phyloP scores from a whole-genome alignment of 495 filamentous ascomycete species.

The Daldinia caldariorum region DNA sequence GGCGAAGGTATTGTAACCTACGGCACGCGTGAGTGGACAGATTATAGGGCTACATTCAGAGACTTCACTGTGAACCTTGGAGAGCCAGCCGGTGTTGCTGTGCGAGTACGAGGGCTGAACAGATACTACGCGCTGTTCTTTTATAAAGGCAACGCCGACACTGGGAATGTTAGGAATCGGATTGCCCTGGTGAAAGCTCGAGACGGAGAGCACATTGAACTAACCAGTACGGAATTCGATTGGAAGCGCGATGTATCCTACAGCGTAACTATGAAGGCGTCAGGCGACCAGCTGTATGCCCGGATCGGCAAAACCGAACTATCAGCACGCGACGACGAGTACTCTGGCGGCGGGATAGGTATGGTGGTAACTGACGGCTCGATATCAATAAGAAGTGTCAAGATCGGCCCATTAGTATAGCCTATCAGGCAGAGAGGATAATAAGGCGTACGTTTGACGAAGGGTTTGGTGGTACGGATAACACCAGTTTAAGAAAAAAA shows the following conservation, averaged over 20 bases:
- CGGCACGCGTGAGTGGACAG: slow-evolving; percentile 47
- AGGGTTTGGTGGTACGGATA: no score
- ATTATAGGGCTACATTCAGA: slow-evolving; percentile 35
- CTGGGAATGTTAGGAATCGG: neutral
- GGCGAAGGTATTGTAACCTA: slow-evolving; percentile 45
- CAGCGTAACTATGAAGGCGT: slow-evolving; percentile 15
- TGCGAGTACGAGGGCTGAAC: slow-evolving; percentile 44
- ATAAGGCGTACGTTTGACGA: neutral
- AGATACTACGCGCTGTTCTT: slow-evolving; percentile 45
- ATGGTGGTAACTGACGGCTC: slow-evolving; percentile 41
- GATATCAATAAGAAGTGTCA: slow-evolving; percentile 25
- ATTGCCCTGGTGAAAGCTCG: slow-evolving; percentile 36
- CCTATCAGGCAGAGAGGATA: neutral
- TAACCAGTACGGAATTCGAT: slow-evolving; percentile 18
- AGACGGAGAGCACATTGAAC: slow-evolving; percentile 31
- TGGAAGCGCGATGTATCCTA: slow-evolving; percentile 46
- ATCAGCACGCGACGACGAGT: slow-evolving; percentile 28
- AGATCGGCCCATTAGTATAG: slow-evolving; percentile 18
- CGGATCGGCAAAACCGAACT: slow-evolving; percentile 25
- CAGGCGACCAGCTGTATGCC: slow-evolving; percentile 18
- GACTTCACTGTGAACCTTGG: slow-evolving; percentile 38
- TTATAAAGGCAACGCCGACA: neutral
- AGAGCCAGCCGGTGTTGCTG: slow-evolving; percentile 36
- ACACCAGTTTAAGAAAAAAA: no score
- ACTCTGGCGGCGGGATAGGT: slow-evolving; percentile 38